phyloP scores from a whole-genome alignment of 108 stramenopile species.

The Discostella stelligeroides region DNA sequence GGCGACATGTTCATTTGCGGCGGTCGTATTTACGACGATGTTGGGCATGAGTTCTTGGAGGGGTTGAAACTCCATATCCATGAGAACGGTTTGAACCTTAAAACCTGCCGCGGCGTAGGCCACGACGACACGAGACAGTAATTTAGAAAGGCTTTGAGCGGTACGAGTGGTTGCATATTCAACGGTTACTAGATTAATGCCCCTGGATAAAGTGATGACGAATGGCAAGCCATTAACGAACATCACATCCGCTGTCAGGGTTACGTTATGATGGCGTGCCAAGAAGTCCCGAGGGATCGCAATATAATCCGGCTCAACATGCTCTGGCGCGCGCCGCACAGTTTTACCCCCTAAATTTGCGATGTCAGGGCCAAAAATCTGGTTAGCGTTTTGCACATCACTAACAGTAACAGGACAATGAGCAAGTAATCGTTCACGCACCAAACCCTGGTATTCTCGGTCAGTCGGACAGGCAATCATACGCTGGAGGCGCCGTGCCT shows the following conservation, averaged over 20 bases:
- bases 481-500: neutral
- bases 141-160: neutral
- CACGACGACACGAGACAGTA: neutral
- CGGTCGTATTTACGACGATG: too few relatives aligned
- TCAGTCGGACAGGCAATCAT: slow-evolving; percentile 16
- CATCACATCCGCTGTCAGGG: slow-evolving; percentile 38
- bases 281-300: too few relatives aligned
- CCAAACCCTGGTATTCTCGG: slow-evolving; percentile 11
- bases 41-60: too few relatives aligned
- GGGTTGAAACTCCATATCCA: too few relatives aligned
- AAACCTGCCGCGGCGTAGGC: slow-evolving; percentile 35
- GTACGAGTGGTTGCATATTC: slow-evolving; percentile 25
- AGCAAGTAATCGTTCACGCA: slow-evolving; percentile 6
- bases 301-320: slow-evolving; percentile 20
- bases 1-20: too few relatives aligned
- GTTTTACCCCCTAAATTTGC: too few relatives aligned
- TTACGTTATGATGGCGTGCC: slow-evolving; percentile 29
- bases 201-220: slow-evolving; percentile 34
- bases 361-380: too few relatives aligned
- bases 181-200: slow-evolving; percentile 27
- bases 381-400: slow-evolving; percentile 9
- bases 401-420: slow-evolving; percentile 19
- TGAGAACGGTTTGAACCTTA: neutral
- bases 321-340: too few relatives aligned
- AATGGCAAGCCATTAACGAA: slow-evolving; percentile 49